These are phyloP conservation scores for Dryas octopetala DNA, from an alignment of 306 rosid genomes.

Conservation along the genomic window DNA sequence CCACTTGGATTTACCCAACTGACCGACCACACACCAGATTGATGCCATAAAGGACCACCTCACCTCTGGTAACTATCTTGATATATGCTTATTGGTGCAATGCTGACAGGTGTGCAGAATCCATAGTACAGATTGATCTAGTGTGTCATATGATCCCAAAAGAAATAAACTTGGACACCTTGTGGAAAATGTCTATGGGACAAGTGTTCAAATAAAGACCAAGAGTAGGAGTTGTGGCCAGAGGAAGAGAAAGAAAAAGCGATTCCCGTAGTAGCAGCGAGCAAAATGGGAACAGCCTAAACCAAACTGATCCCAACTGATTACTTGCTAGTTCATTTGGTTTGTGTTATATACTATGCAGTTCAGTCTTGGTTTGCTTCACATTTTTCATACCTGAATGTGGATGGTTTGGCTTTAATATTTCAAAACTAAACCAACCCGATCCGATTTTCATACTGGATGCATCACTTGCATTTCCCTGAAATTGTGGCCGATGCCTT, in stretches of 20 bases:
- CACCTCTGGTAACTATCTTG: not conserved
- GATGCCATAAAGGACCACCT: not conserved
- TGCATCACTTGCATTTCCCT: not conserved
- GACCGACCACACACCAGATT: not conserved
- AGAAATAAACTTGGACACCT: not conserved
- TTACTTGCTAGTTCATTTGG: not conserved
- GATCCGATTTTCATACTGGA: not conserved
- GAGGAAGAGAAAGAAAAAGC: not conserved
- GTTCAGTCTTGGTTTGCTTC: not conserved
- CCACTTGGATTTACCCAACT: not conserved
- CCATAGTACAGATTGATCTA: not conserved
- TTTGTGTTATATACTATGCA: not conserved
- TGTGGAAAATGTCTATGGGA: not conserved
- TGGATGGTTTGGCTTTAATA: not conserved
- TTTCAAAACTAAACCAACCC: not conserved
- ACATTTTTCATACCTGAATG: not conserved
- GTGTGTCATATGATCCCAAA: not conserved
- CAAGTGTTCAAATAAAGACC: not conserved
- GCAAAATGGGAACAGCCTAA: not conserved
- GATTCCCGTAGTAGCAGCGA: too few species aligned
- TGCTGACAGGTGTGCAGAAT: not conserved
- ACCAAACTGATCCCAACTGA: not conserved
- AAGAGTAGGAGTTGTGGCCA: not conserved
- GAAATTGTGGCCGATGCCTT: not conserved
- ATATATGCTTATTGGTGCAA: not conserved